These are phyloP conservation scores for Pleurotus platypus DNA, from an alignment of 768 basidiomycete genomes.

Conservation along the genomic window DNA sequence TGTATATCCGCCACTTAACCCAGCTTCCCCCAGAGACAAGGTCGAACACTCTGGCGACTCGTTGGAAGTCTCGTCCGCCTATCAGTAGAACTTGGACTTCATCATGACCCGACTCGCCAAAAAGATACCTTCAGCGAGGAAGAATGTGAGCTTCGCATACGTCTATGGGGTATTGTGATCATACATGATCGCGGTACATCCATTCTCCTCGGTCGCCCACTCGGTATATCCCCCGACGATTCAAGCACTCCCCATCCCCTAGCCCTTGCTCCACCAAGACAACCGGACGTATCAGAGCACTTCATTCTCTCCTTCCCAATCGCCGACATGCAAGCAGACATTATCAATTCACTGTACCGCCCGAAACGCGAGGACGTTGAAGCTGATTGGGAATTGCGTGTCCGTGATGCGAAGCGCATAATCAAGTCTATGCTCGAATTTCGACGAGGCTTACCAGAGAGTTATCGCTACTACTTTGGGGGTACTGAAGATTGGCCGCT, in stretches of 20 bases:
- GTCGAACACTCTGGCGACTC: slow-evolving; percentile 85
- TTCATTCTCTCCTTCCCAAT: slow-evolving; percentile 74
- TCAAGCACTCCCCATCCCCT: slow-evolving; percentile 75
- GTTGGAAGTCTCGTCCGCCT: slow-evolving; percentile 83
- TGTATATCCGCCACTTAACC: slow-evolving; percentile 8
- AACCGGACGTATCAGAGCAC: slow-evolving; percentile 69
- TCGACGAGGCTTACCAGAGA: slow-evolving; percentile 63
- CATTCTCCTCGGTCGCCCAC: slow-evolving; percentile 80
- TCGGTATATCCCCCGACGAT: slow-evolving; percentile 80
- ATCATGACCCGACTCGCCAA: slow-evolving; percentile 78
- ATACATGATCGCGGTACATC: slow-evolving; percentile 88
- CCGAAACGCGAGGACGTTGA: slow-evolving; percentile 62
- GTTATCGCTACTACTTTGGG: slow-evolving; percentile 71
- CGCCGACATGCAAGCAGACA: slow-evolving; percentile 84
- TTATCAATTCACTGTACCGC: slow-evolving; percentile 81
- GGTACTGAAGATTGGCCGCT: slow-evolving; percentile 74
- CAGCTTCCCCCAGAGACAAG: slow-evolving; percentile 60
- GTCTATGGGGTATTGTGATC: slow-evolving; percentile 82
- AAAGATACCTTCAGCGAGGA: slow-evolving; percentile 63
- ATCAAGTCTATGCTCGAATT: slow-evolving; percentile 76
- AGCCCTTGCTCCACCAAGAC: slow-evolving; percentile 12
- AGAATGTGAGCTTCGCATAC: slow-evolving; percentile 75
- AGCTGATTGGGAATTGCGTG: slow-evolving; percentile 65
- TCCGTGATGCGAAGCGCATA: slow-evolving; percentile 55
- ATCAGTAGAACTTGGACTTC: slow-evolving; percentile 79